These are phyloP conservation scores for Pythium graminicola DNA, from an alignment of 352 stramenopile species.

Conservation along the genomic window DNA sequence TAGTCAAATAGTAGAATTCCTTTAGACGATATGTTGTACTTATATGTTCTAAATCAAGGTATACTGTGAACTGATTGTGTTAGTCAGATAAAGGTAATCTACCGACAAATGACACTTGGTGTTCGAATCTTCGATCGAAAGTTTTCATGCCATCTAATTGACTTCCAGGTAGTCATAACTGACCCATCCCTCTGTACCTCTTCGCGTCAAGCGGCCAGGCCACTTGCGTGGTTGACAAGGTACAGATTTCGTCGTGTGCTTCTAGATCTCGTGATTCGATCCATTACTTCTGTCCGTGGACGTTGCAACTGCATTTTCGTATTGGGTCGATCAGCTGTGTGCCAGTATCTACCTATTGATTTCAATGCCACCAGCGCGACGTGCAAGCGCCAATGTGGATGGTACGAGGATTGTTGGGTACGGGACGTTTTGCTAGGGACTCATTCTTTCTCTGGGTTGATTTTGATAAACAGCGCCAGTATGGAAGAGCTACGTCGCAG, in stretches of 20 bases:
- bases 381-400: slow-evolving; percentile 20
- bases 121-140: slow-evolving; percentile 19
- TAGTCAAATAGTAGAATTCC: slow-evolving; percentile 7
- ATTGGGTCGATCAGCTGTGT: too few species aligned
- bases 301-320: too few species aligned
- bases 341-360: background rate
- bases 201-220: slow-evolving; percentile 1
- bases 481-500: slow-evolving; percentile 61
- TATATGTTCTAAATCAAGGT: background rate
- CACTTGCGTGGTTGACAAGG: background rate
- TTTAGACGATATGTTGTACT: background rate
- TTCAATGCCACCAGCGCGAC: slow-evolving; percentile 16
- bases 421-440: too few species aligned
- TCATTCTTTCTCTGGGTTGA: background rate
- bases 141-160: background rate
- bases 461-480: slow-evolving; percentile 50
- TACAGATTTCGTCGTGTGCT: background rate
- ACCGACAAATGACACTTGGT: slow-evolving; percentile 9
- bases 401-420: slow-evolving; percentile 9
- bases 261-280: too few species aligned
- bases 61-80: background rate
- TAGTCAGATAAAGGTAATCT: background rate
- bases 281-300: too few species aligned
- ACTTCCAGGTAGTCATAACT: slow-evolving; percentile 15
- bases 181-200: background rate